Percentiles rank a stretch among this genome's conserved stretches.
phyloP scores from a whole-genome alignment of 305 asterid species.

The Fraxinus albicans region DNA sequence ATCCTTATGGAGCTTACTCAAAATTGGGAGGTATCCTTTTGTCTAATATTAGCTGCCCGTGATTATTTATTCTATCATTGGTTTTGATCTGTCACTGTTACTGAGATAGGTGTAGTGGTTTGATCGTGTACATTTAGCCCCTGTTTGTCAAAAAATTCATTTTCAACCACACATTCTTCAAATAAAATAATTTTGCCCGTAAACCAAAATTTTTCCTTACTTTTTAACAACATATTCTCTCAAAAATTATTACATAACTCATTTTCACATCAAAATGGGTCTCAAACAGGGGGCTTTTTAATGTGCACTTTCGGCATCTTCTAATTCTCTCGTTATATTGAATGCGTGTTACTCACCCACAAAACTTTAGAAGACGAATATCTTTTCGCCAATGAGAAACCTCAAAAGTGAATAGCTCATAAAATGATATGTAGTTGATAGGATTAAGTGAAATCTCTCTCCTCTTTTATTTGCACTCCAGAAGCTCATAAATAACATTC shows the following conservation, averaged over 20 bases:
- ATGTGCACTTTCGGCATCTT: neutral
- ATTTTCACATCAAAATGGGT: no score
- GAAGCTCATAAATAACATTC: neutral
- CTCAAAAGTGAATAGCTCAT: neutral
- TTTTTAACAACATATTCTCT: no score
- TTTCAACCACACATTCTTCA: no score
- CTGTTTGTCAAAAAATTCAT: no score
- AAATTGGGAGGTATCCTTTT: neutral
- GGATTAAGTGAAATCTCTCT: neutral
- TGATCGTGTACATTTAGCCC: neutral
- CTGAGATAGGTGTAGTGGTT: neutral
- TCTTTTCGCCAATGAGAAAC: neutral
- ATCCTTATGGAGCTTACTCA: neutral
- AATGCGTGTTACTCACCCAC: neutral
- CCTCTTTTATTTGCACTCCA: neutral
- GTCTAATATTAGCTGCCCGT: constrained; percentile 1
- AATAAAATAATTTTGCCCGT: no score
- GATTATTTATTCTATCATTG: neutral
- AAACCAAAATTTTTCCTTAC: no score
- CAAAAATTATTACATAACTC: no score
- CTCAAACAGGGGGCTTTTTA: no score
- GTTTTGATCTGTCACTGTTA: neutral
- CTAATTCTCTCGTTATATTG: neutral
- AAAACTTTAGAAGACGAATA: neutral
- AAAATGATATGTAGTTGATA: neutral